phyloP scores from a whole-genome alignment of 768 basidiomycete genomes.

The Strobilomyces confusus region DNA sequence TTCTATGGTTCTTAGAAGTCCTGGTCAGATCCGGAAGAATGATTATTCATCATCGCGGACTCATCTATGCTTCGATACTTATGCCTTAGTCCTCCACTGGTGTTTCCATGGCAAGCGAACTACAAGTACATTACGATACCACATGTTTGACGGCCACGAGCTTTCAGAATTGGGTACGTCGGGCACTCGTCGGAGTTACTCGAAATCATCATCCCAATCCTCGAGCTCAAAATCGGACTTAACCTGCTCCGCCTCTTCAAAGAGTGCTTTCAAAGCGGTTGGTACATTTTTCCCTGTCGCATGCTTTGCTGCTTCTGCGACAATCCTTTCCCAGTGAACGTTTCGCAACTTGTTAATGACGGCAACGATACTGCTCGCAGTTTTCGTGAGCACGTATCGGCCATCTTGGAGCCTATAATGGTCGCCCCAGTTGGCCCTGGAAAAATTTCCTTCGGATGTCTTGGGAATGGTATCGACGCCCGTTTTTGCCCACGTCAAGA shows the following conservation, averaged over 20 bases:
- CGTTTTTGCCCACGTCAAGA: background rate
- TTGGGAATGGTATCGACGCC: background rate
- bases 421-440: constrained; percentile 2
- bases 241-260: background rate
- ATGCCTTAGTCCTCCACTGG: background rate
- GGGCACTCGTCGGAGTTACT: background rate
- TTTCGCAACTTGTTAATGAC: background rate
- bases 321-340: background rate
- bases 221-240: constrained; percentile 2
- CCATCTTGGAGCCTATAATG: background rate
- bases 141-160: background rate
- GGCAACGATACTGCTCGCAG: background rate
- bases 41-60: background rate
- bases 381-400: background rate
- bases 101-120: background rate
- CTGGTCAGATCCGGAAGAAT: background rate
- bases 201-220: constrained; percentile 1
- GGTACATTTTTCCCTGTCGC: background rate
- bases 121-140: background rate
- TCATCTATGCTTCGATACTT: background rate
- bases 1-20: background rate
- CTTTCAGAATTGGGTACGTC: background rate
- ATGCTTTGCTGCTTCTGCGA: background rate
- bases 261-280: background rate
- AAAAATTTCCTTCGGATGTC: background rate